Conservation (phyloP, 179 eudicot genomes). For the Dionaea muscipula region DNA sequence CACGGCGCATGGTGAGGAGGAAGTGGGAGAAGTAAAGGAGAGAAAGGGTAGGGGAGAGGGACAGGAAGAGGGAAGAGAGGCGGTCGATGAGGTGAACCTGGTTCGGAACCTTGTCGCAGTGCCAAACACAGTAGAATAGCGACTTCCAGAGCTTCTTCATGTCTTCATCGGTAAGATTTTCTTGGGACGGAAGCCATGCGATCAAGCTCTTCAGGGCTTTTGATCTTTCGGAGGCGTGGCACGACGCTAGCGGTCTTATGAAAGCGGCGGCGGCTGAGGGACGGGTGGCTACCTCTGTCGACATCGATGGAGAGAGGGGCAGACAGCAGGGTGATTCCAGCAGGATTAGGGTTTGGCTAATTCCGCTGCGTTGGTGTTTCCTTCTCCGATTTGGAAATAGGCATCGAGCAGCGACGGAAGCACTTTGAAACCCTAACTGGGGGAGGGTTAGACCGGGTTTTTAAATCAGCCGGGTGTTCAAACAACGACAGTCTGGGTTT, state of each 20-base stretch:
- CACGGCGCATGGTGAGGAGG: constrained; percentile 49
- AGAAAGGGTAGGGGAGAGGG: constrained; percentile 29
- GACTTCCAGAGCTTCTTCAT: constrained; percentile 82
- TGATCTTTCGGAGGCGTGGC: constrained; percentile 39
- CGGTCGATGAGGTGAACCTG: constrained; percentile 47
- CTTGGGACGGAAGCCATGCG: constrained; percentile 38
- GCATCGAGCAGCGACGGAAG: no score
- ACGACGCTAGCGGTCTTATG: constrained; percentile 51
- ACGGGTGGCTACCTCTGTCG: constrained; percentile 3
- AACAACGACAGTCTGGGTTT: no score
- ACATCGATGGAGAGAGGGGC: constrained; percentile 5
- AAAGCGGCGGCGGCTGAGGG: constrained; percentile 12
- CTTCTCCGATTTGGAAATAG: no score
- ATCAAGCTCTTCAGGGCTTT: constrained; percentile 38
- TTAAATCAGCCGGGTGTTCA: no score
- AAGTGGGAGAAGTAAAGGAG: constrained; percentile 43
- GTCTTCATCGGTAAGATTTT: constrained; percentile 50
- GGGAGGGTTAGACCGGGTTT: no score
- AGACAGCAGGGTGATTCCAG: constrained; percentile 3
- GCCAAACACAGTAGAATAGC: constrained; percentile 86
- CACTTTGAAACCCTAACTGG: no score
- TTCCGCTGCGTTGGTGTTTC: no score
- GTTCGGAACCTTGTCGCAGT: constrained; percentile 52
- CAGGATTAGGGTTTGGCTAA: not conserved
- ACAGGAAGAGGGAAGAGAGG: constrained; percentile 23